Conservation (phyloP, 2,329 filamentous ascomycete genomes). For the Arthroderma sp. region DNA sequence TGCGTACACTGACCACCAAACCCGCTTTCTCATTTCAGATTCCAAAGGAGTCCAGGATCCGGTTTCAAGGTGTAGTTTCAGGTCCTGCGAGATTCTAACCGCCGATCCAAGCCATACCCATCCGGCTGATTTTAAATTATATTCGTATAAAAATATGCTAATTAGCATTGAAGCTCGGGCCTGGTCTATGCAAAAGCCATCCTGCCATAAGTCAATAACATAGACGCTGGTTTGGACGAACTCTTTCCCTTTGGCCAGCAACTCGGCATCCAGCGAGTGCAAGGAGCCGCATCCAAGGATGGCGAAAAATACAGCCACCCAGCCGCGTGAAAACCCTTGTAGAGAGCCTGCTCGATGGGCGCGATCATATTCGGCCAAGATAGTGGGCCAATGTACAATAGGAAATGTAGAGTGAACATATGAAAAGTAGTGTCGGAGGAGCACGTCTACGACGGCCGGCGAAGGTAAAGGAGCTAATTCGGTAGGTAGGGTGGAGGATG, state of each 20-base stretch:
- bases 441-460: conserved; percentile 53
- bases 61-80: conserved; percentile 66
- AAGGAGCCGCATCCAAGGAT: conserved; percentile 73
- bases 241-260: conserved; percentile 46
- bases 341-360: conserved; percentile 56
- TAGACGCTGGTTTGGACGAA: conserved; percentile 59
- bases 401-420: conserved; percentile 71
- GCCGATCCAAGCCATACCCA: conserved; percentile 77
- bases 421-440: conserved; percentile 62
- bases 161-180: conserved; percentile 59
- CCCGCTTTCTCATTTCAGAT: conserved; percentile 68
- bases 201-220: conserved; percentile 67
- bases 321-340: conserved; percentile 50
- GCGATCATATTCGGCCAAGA: conserved; percentile 61
- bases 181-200: conserved; percentile 63
- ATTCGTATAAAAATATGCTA: conserved; percentile 69
- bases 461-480: conserved; percentile 55
- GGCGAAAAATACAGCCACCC: conserved; percentile 68
- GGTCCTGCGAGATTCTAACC: conserved; percentile 66
- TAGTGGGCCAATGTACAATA: conserved; percentile 76
- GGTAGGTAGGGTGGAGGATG: conserved; percentile 38
- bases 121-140: conserved; percentile 72
- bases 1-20: conserved; percentile 92
- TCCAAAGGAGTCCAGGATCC: conserved; percentile 63
- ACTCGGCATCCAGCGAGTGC: conserved; percentile 47